Conservation (phyloP, 2,329 filamentous ascomycete genomes). For the Sporothrix euskadiensis region DNA sequence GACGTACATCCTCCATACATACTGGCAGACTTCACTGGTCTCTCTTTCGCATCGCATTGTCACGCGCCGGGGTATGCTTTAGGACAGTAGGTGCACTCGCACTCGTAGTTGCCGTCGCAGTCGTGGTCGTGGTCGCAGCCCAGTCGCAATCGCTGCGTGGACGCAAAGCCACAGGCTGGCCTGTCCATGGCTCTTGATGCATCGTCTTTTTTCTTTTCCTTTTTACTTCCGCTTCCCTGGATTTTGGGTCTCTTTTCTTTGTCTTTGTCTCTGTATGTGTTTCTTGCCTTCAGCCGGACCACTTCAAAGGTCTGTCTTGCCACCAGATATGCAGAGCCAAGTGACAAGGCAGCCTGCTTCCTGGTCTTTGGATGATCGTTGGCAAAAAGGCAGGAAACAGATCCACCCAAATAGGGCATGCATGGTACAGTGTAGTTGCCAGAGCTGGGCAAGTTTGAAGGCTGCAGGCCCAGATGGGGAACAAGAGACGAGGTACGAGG, state of each 20-base stretch:
- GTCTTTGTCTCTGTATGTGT: conserved; percentile 1
- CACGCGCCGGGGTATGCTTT: conserved; percentile 12
- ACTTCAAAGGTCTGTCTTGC: not conserved
- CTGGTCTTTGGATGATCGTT: conserved; percentile 19
- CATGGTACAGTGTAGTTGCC: not conserved
- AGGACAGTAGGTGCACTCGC: not conserved
- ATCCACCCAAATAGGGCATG: not conserved
- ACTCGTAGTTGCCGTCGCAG: not conserved
- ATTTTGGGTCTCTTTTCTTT: not conserved
- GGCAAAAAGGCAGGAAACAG: not conserved
- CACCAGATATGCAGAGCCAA: not conserved
- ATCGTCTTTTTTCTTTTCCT: not conserved
- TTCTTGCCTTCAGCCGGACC: conserved; percentile 23
- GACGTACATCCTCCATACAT: too few relatives aligned
- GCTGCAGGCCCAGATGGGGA: not conserved
- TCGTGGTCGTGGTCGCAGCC: not conserved
- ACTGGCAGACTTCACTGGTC: not conserved
- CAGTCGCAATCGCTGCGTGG: not conserved
- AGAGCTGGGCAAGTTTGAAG: not conserved
- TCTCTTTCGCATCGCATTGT: not conserved
- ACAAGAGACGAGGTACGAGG: conserved; percentile 5
- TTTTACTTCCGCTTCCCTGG: not conserved
- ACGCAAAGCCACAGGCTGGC: not conserved
- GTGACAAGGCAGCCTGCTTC: conserved; percentile 2
- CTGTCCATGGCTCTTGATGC: not conserved